Evolutionary conservation across 148 eudicot species (phyloP).

Genomic region (Camellia granthamiana): DNA sequence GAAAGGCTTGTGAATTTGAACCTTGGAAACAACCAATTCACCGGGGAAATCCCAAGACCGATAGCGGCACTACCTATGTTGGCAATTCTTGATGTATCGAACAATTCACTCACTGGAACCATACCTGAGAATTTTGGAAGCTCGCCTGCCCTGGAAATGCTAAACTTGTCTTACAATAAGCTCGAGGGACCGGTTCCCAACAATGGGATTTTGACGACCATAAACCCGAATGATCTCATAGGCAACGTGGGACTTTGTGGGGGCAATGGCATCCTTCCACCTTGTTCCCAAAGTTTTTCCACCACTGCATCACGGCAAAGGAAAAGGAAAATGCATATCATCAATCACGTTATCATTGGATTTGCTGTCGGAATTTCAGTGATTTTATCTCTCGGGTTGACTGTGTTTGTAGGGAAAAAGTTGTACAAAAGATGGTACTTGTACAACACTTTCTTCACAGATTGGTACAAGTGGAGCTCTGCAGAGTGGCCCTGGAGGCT

Average conservation of each 20-base stretch:
- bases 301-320: slow-evolving; percentile 18
- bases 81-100: slow-evolving; percentile 74
- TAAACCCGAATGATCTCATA: slow-evolving; percentile 61
- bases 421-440: slow-evolving; percentile 60
- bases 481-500: slow-evolving; percentile 89
- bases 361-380: slow-evolving; percentile 57
- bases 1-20: slow-evolving; percentile 58
- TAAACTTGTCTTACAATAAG: slow-evolving; percentile 76
- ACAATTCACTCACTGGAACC: slow-evolving; percentile 61
- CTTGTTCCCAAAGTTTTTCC: slow-evolving; percentile 45
- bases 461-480: slow-evolving; percentile 41
- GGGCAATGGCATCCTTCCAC: slow-evolving; percentile 63
- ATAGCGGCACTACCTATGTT: slow-evolving; percentile 66
- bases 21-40: slow-evolving; percentile 58
- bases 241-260: slow-evolving; percentile 83
- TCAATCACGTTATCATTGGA: slow-evolving; percentile 49
- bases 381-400: slow-evolving; percentile 41
- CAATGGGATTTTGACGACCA: slow-evolving; percentile 63
- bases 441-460: slow-evolving; percentile 60
- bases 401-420: slow-evolving; percentile 31
- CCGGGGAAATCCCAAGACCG: slow-evolving; percentile 58
- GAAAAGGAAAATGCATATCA: slow-evolving; percentile 26
- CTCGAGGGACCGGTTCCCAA: slow-evolving; percentile 68
- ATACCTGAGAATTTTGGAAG: slow-evolving; percentile 71
- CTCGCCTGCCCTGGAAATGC: slow-evolving; percentile 78